These are phyloP conservation scores for Vairimorpha necatrix DNA, from an alignment of 371 early-diverging fungal species.

Conservation along the genomic window DNA sequence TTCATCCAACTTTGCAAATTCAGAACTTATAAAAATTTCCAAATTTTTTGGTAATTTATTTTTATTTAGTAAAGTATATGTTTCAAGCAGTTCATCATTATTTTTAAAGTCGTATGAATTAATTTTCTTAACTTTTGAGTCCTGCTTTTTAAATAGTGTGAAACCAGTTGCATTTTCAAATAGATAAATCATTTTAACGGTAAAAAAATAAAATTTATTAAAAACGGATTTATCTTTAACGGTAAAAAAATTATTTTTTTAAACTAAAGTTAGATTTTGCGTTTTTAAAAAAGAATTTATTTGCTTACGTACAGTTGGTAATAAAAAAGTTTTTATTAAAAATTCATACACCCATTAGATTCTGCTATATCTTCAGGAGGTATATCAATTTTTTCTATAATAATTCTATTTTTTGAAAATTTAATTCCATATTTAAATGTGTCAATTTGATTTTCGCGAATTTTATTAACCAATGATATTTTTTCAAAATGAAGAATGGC, in stretches of 20 bases:
- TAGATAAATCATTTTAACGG: constrained; percentile 62
- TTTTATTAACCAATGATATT: background rate
- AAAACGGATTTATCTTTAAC: no score
- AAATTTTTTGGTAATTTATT: constrained; percentile 82
- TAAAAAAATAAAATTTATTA: constrained; percentile 11
- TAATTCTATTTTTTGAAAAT: constrained; percentile 10
- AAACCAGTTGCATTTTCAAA: constrained; percentile 80
- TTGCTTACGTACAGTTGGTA: no score
- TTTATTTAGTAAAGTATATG: constrained; percentile 83
- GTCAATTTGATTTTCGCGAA: background rate
- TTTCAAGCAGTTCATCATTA: constrained; percentile 84
- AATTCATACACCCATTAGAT: background rate
- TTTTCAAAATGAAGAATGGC: constrained; percentile 21
- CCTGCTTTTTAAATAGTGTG: constrained; percentile 76
- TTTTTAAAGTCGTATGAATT: constrained; percentile 88
- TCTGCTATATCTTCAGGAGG: constrained; percentile 29
- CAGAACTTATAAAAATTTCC: constrained; percentile 80
- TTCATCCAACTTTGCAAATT: constrained; percentile 72
- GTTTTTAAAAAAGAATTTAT: no score
- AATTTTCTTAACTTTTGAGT: constrained; percentile 70
- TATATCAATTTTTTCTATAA: constrained; percentile 31
- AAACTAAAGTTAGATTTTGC: no score
- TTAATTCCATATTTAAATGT: constrained; percentile 34
- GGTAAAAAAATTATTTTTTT: no score
- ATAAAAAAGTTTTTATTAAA: no score